Conservation (phyloP, 192 early-diverging fungal species). For the Backusella australiensis region DNA sequence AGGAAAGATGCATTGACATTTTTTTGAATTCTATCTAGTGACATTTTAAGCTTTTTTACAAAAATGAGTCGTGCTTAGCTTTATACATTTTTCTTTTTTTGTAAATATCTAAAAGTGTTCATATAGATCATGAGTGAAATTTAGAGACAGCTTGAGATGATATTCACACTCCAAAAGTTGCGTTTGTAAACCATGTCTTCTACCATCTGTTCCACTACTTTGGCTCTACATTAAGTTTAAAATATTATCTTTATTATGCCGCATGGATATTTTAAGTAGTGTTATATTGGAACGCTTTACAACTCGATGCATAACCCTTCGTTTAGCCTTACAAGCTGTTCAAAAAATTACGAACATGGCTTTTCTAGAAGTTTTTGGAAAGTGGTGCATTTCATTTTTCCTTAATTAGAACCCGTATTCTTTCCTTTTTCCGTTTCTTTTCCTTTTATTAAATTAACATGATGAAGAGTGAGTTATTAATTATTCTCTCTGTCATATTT, state of each 20-base stretch:
- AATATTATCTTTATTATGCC: background rate
- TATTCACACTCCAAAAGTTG: background rate
- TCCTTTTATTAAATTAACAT: background rate
- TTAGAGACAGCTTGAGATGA: background rate
- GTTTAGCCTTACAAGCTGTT: background rate
- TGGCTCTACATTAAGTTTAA: background rate
- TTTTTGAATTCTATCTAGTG: background rate
- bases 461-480: background rate
- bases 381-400: background rate
- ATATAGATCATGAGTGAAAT: background rate
- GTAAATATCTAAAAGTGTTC: background rate
- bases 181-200: background rate
- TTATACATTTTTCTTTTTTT: background rate
- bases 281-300: background rate
- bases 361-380: background rate
- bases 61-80: background rate
- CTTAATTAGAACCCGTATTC: background rate
- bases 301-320: background rate
- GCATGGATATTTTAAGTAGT: background rate
- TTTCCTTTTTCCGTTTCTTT: background rate
- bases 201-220: background rate
- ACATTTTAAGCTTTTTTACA: background rate
- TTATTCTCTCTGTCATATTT: background rate
- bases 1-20: background rate
- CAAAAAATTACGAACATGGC: background rate